Evolutionary conservation across 768 basidiomycete species (phyloP).

Genomic region (Boletus rubescentipes): DNA sequence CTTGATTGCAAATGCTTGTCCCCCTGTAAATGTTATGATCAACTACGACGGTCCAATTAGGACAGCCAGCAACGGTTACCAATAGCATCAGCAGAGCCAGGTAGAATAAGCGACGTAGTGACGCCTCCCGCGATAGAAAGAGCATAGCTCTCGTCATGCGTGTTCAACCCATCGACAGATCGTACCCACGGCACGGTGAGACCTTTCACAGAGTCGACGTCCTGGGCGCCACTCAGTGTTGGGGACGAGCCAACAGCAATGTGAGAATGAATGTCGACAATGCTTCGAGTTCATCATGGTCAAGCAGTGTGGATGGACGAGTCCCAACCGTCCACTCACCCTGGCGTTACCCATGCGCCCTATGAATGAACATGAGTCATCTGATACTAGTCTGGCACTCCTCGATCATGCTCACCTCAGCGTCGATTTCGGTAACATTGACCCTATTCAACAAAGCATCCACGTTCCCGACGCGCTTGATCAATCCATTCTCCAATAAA

Average conservation of each 20-base stretch:
- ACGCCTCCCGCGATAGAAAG: constrained; percentile 66
- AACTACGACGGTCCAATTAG: neutral
- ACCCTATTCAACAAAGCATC: neutral
- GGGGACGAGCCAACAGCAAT: constrained; percentile 45
- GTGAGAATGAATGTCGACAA: constrained; percentile 61
- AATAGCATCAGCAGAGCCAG: constrained; percentile 64
- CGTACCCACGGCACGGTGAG: constrained; percentile 59
- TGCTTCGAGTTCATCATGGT: constrained; percentile 21
- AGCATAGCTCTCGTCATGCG: constrained; percentile 63
- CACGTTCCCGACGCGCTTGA: constrained; percentile 49
- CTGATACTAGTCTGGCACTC: neutral
- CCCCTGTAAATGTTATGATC: constrained; percentile 43
- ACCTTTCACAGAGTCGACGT: constrained; percentile 52
- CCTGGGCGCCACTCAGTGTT: constrained; percentile 41
- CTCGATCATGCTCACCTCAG: constrained; percentile 16
- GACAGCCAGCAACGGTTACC: constrained; percentile 34
- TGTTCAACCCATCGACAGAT: constrained; percentile 71
- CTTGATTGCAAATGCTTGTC: constrained; percentile 79
- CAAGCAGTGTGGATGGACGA: neutral
- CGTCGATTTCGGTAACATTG: constrained; percentile 44
- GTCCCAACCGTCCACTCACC: constrained; percentile 13
- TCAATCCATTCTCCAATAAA: constrained; percentile 61
- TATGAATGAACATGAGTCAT: constrained; percentile 14
- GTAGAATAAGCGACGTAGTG: constrained; percentile 73
- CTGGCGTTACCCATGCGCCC: constrained; percentile 69